These are phyloP conservation scores for Pichia cabralensis DNA, from an alignment of 805 yeast genomes.

Conservation along the genomic window DNA sequence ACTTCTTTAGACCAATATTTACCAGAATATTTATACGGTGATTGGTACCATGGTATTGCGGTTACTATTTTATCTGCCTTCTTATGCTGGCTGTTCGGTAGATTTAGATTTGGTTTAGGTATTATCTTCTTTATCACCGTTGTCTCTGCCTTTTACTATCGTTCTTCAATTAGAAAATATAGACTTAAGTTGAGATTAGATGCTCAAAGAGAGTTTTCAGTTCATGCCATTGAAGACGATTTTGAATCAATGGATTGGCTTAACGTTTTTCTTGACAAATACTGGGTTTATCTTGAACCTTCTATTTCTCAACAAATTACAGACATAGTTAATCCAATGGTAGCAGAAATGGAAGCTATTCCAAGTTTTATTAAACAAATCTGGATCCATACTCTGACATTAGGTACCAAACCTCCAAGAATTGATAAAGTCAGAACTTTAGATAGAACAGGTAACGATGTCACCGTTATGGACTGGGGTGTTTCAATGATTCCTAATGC, in stretches of 20 bases:
- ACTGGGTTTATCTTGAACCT: slow-evolving; percentile 90
- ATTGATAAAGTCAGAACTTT: slow-evolving; percentile 83
- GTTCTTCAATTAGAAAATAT: slow-evolving; percentile 76
- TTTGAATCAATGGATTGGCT: slow-evolving; percentile 95
- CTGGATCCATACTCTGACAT: slow-evolving; percentile 82
- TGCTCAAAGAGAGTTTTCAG: slow-evolving; percentile 78
- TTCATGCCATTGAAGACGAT: slow-evolving; percentile 74
- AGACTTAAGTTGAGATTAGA: slow-evolving; percentile 65
- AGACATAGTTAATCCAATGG: slow-evolving; percentile 73
- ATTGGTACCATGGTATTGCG: slow-evolving; percentile 92
- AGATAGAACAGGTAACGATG: slow-evolving; percentile 81
- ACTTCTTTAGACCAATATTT: slow-evolving; percentile 68
- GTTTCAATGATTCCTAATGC: slow-evolving; percentile 90
- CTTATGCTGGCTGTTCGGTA: slow-evolving; percentile 71
- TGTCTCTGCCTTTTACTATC: slow-evolving; percentile 56
- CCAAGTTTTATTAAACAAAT: slow-evolving; percentile 79
- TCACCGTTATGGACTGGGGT: slow-evolving; percentile 97
- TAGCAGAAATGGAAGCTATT: slow-evolving; percentile 57
- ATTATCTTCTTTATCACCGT: slow-evolving; percentile 69
- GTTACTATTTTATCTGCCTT: slow-evolving; percentile 57
- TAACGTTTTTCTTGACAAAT: slow-evolving; percentile 78
- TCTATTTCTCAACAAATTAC: slow-evolving; percentile 76
- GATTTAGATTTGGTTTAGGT: slow-evolving; percentile 65
- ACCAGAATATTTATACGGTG: slow-evolving; percentile 76
- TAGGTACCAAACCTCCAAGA: slow-evolving; percentile 94